A percentile compares a stretch with the other conserved stretches of the same genome.
These are phyloP conservation scores for Vigna mungo DNA, from an alignment of 306 rosid genomes.

Conservation along the genomic window DNA sequence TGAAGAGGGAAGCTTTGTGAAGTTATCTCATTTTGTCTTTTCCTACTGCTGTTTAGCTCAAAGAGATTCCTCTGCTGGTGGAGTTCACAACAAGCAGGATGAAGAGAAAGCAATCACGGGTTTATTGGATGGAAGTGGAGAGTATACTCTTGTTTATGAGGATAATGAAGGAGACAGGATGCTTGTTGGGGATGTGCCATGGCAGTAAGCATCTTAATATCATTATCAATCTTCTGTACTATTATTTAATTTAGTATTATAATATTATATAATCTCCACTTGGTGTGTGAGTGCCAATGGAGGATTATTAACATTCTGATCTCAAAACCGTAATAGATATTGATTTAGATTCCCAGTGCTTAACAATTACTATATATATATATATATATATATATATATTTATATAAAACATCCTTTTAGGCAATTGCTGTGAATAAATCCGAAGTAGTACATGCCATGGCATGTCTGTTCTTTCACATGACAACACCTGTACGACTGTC, in stretches of 20 bases:
- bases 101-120: constrained; percentile 77
- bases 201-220: constrained; percentile 86
- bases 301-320: constrained; percentile 15
- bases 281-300: constrained; percentile 6
- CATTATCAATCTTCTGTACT: constrained; percentile 43
- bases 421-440: constrained; percentile 41
- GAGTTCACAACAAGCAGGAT: constrained; percentile 64
- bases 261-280: constrained; percentile 41
- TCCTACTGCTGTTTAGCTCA: constrained; percentile 64
- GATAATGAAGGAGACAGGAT: constrained; percentile 99
- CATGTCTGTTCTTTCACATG: constrained; percentile 48
- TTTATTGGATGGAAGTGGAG: constrained; percentile 92
- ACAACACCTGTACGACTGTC: constrained; percentile 41
- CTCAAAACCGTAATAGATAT: neutral
- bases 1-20: constrained; percentile 10
- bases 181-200: constrained; percentile 99
- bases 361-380: constrained; percentile 15
- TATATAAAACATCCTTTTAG: constrained; percentile 18
- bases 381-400: neutral
- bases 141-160: constrained; percentile 96
- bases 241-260: constrained; percentile 37
- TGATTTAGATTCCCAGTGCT: constrained; percentile 58
- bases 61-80: constrained; percentile 75
- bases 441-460: constrained; percentile 46
- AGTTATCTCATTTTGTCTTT: constrained; percentile 26